Percentiles rank a stretch among this genome's conserved stretches.
These are phyloP conservation scores for Jasminum sambac DNA, from an alignment of 257 asterid species.

Conservation along the genomic window DNA sequence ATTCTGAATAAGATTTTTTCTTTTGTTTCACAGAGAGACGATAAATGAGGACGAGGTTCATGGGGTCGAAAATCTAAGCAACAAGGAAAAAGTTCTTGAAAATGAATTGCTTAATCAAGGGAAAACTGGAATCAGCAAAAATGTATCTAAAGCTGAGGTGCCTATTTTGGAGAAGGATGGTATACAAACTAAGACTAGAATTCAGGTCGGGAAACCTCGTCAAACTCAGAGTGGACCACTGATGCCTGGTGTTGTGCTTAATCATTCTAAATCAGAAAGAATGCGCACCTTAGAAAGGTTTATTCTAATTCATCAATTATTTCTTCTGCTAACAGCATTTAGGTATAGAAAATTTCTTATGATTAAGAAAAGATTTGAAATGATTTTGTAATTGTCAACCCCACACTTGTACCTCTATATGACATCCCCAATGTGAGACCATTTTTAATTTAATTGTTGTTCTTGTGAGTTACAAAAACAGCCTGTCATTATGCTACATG, in stretches of 20 bases:
- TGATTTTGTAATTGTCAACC: neutral
- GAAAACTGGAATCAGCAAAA: constrained; percentile 39
- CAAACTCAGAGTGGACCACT: constrained; percentile 96
- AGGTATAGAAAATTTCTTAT: neutral
- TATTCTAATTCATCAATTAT: constrained; percentile 17
- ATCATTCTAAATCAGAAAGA: constrained; percentile 70
- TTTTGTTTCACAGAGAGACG: constrained; percentile 49
- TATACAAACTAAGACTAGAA: constrained; percentile 45
- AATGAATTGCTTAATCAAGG: constrained; percentile 35
- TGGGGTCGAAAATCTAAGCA: constrained; percentile 37
- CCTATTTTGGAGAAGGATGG: constrained; percentile 58
- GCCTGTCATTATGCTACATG: neutral
- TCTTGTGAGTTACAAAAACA: constrained; percentile 15
- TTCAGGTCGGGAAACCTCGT: constrained; percentile 59
- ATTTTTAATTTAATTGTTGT: constrained; percentile 10
- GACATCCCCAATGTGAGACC: constrained; percentile 6
- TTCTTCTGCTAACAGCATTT: constrained; percentile 23
- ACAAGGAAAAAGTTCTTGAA: constrained; percentile 42
- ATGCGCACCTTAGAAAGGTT: constrained; percentile 73
- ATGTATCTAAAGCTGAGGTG: constrained; percentile 50
- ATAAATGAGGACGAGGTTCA: constrained; percentile 39
- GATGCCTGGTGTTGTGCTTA: constrained; percentile 60
- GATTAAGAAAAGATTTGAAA: constrained; percentile 3
- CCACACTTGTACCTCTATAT: neutral
- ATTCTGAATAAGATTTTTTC: constrained; percentile 11